phyloP scores from a whole-genome alignment of 2,329 filamentous ascomycete species.

The Colletotrichum costaricense region DNA sequence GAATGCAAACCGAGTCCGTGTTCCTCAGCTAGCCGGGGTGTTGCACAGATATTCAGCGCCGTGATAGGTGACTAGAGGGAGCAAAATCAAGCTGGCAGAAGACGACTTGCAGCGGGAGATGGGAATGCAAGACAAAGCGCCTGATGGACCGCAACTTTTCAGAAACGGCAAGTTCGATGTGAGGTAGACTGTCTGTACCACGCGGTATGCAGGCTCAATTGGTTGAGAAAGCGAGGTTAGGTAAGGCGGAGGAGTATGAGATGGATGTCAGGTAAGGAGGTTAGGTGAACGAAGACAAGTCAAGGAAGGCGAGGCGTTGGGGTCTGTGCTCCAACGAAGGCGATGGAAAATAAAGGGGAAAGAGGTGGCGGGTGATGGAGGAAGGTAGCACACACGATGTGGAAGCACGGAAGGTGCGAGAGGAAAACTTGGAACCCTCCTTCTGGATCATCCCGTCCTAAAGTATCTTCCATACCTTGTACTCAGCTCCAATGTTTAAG shows the following conservation, averaged over 20 bases:
- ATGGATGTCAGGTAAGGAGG: no score
- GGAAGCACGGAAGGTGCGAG: slow-evolving; percentile 27
- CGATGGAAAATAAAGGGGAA: background rate
- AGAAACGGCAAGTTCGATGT: background rate
- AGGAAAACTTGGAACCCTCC: slow-evolving; percentile 15
- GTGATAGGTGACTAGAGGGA: background rate
- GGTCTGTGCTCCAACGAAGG: background rate
- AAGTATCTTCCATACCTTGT: background rate
- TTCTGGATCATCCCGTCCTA: slow-evolving; percentile 14
- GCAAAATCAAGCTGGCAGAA: background rate
- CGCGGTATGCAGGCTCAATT: background rate
- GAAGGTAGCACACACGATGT: slow-evolving; percentile 17
- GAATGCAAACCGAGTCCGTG: background rate
- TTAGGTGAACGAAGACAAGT: background rate
- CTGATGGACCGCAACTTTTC: background rate
- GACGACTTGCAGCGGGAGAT: background rate
- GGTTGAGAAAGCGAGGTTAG: background rate
- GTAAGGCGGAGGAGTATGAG: background rate
- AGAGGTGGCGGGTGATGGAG: background rate
- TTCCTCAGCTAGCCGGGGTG: background rate
- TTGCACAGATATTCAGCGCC: background rate
- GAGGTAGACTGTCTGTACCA: background rate
- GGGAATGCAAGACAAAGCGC: background rate
- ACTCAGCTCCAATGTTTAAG: background rate
- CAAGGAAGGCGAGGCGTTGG: background rate